Percentiles rank a stretch among this genome's conserved stretches.
Evolutionary conservation across 371 early-diverging fungal species (phyloP).

Genomic region (Rhizomucor miehei): DNA sequence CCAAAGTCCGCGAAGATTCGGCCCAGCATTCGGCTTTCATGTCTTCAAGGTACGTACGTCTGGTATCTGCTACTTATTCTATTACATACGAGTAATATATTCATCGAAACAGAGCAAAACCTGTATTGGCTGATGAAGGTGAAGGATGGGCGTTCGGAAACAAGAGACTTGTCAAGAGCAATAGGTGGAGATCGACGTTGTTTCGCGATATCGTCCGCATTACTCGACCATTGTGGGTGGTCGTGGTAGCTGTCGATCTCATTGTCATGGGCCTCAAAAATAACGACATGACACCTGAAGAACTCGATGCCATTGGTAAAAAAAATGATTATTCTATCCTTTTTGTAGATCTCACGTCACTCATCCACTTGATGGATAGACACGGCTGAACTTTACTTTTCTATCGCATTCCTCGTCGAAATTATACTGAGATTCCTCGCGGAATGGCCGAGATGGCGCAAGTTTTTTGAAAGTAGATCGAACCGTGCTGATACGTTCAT

Average conservation of each 20-base stretch:
- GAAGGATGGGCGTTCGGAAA: conserved; percentile 48
- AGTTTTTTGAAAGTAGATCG: conserved; percentile 46
- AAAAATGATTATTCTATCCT: not conserved
- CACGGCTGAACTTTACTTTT: conserved; percentile 47
- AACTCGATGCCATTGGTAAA: conserved; percentile 30
- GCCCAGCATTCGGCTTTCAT: conserved; percentile 61
- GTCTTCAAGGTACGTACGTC: conserved; percentile 35
- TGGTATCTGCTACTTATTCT: conserved; percentile 5
- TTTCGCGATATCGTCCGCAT: conserved; percentile 23
- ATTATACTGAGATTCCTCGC: conserved; percentile 45
- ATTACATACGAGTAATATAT: too few relatives aligned
- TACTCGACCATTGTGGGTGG: conserved; percentile 48
- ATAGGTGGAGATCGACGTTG: conserved; percentile 10
- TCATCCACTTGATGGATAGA: conserved; percentile 18
- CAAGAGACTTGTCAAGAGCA: conserved; percentile 9
- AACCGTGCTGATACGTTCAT: conserved; percentile 53
- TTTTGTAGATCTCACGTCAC: not conserved
- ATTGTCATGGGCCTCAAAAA: conserved; percentile 54
- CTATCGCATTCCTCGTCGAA: conserved; percentile 55
- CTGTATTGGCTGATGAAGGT: conserved; percentile 38
- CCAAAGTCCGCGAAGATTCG: conserved; percentile 66
- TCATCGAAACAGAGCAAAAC: conserved; percentile 30
- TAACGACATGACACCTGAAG: conserved; percentile 30
- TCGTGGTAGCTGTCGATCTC: conserved; percentile 48
- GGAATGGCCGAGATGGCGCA: conserved; percentile 28